phyloP scores from a whole-genome alignment of 305 asterid genomes.

The Solanum hybrid region DNA sequence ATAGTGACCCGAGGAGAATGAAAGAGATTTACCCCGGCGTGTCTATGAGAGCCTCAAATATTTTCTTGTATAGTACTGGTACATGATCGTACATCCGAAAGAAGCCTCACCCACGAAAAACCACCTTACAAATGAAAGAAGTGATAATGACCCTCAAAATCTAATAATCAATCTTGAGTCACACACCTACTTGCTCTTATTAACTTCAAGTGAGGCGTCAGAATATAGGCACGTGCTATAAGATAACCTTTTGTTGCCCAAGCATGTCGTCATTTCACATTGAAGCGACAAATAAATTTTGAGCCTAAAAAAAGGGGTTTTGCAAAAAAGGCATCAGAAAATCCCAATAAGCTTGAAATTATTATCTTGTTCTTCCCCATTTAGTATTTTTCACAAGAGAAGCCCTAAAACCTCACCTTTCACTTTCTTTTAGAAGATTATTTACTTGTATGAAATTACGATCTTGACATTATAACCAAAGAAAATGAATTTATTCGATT shows the following conservation, averaged over 20 bases:
- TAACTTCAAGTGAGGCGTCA: background rate
- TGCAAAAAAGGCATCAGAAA: background rate
- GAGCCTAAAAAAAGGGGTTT: too few relatives aligned
- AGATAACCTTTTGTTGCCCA: background rate
- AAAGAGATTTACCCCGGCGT: background rate
- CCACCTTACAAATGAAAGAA: background rate
- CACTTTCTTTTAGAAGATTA: background rate
- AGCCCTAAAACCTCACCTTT: background rate
- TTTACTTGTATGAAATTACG: background rate
- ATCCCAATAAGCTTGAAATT: background rate
- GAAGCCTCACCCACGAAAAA: too few relatives aligned
- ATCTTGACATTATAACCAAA: background rate
- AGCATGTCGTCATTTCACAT: too few relatives aligned
- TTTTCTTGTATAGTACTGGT: background rate
- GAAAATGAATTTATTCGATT: fast-evolving
- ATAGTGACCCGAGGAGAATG: background rate
- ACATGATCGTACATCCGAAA: background rate
- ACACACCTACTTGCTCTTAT: fast-evolving
- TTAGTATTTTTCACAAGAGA: too few relatives aligned
- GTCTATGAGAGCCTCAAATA: background rate
- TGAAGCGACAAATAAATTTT: too few relatives aligned
- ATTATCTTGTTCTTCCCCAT: background rate
- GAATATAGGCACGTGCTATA: background rate
- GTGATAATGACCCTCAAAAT: background rate
- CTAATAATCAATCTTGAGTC: background rate